These are phyloP conservation scores for Glycine latifolia DNA, from an alignment of 306 rosid genomes.

Conservation along the genomic window DNA sequence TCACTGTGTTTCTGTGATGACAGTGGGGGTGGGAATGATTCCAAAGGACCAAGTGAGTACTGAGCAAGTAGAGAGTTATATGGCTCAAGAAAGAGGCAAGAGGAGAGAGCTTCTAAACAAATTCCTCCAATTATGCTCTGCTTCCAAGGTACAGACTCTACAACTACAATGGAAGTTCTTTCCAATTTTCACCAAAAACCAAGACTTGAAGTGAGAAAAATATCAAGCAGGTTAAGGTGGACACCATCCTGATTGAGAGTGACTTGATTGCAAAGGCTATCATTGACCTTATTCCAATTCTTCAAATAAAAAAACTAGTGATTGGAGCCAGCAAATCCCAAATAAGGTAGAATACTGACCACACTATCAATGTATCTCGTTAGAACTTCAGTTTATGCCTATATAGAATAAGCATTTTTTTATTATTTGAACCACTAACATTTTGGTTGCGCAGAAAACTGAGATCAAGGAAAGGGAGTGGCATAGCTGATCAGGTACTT, in stretches of 20 bases:
- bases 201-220: constrained; percentile 1
- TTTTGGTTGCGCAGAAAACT: constrained; percentile 61
- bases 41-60: constrained; percentile 77
- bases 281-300: constrained; percentile 67
- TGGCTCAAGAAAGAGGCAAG: constrained; percentile 79
- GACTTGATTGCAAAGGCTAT: constrained; percentile 73
- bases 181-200: constrained; percentile 16
- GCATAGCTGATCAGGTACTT: constrained; percentile 67
- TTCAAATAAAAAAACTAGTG: constrained; percentile 68
- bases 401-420: not conserved
- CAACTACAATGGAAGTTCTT: constrained; percentile 2
- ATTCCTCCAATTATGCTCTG: constrained; percentile 64
- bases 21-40: constrained; percentile 90
- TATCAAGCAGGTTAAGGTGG: constrained; percentile 68
- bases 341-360: constrained; percentile 56
- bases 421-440: not conserved
- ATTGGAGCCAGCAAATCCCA: constrained; percentile 73
- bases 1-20: constrained; percentile 32
- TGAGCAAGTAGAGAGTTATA: constrained; percentile 65
- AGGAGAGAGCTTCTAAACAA: constrained; percentile 72
- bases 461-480: constrained; percentile 68
- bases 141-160: constrained; percentile 59
- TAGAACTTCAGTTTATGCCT: not conserved
- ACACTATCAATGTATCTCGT: not conserved
- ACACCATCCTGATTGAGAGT: constrained; percentile 78